Base-by-base conservation (phyloP, 2,329 filamentous ascomycete species). In the Xylariaceae sp. region DNA sequence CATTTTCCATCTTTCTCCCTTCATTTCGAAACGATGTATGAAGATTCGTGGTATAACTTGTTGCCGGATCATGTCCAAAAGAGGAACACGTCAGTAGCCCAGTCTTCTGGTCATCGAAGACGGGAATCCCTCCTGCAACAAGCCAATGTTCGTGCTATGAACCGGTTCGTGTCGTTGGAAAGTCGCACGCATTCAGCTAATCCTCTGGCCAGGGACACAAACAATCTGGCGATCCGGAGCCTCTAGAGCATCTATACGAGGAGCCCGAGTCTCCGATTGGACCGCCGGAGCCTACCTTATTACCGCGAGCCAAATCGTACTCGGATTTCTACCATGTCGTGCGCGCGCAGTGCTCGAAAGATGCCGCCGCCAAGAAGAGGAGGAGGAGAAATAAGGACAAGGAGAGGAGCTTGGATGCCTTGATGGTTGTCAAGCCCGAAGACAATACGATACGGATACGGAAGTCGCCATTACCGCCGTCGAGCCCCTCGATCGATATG, bases 31-130 rank as follows among this genome's bases (percentile, higher is more conserved):
- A 77, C 65, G 66, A 92, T 91, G 88, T 90, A 90, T 73, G 89
- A 93, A 74, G 89, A 93, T 74, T 86, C 88, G 35, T 93, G 89
- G 89, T 91, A 92, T 76, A 90, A 82, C 72, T 87, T 90, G 70
- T 84, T 89, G 64, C 83, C 88, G 30, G 84, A 88, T 57, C 75
- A 82, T 56, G 76, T 81, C 59, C 76, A 80, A 64, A 82, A 79
- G 67, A 77, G 77, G 61, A 75, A 76, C n/a, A 68, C 76, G 49
- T 74, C 77, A 23, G 75, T 78, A 47, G 69, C 68, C 37, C 75
- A 78, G 58, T 66, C 74, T 52, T 66, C 78, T 50, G 81, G 80
- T 54, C 88, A 89, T 70, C 82, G 82, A 64, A 84, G 89, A 61
- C 85, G 82, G 68, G 82, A 87, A 71, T 90, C 88, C 47, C 79